Conservation (phyloP, 495 filamentous ascomycete species). For the Tricharina praecox region DNA sequence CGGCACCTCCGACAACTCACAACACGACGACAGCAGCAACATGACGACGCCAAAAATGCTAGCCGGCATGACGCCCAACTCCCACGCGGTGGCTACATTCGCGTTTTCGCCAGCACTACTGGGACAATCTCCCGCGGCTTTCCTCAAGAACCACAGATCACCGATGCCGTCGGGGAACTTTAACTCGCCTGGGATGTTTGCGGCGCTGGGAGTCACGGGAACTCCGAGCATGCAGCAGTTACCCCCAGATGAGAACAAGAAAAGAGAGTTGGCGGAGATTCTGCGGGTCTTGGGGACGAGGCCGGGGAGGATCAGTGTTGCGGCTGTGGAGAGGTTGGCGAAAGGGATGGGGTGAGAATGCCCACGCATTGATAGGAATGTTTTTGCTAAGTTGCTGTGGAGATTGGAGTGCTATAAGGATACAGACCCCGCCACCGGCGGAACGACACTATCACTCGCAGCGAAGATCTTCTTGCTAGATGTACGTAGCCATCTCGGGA, state of each 20-base stretch:
- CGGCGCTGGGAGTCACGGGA: conserved; percentile 8
- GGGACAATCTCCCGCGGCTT: conserved; percentile 19
- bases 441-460: conserved; percentile 26
- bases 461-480: conserved; percentile 24
- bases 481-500: conserved; percentile 3
- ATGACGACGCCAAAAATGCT: conserved; percentile 13
- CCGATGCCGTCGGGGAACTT: conserved; percentile 14
- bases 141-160: conserved; percentile 17
- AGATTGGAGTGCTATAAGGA: conserved; percentile 56
- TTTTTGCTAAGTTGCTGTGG: not conserved
- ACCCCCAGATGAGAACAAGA: conserved; percentile 22
- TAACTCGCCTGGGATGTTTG: conserved; percentile 16
- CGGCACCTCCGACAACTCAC: too few relatives aligned
- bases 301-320: conserved; percentile 47
- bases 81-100: conserved; percentile 11
- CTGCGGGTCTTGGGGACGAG: conserved; percentile 15
- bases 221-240: conserved; percentile 2
- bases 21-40: not conserved
- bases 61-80: conserved; percentile 16
- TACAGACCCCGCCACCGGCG: conserved; percentile 29
- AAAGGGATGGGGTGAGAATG: conserved; percentile 40
- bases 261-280: conserved; percentile 24
- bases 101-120: conserved; percentile 23
- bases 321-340: conserved; percentile 62
- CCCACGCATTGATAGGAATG: not conserved